phyloP scores from a whole-genome alignment of 1,284 basidiomycete species.

The Marasmius tenuissimus region DNA sequence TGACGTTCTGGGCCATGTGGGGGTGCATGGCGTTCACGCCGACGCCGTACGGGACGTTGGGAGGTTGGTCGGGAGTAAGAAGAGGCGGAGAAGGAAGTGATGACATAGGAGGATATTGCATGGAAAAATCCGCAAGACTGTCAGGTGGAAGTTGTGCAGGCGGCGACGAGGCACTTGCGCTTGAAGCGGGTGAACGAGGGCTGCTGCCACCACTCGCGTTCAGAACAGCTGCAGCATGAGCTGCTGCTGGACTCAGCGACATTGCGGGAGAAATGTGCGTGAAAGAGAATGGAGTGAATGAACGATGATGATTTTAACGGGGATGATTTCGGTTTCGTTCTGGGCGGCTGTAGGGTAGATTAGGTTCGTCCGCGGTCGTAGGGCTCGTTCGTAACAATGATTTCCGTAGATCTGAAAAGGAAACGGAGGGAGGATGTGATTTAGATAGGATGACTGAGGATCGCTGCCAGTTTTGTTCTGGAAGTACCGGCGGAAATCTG shows the following conservation, averaged over 20 bases:
- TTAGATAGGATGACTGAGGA: not conserved
- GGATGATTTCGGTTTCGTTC: not conserved
- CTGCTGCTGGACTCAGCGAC: not conserved
- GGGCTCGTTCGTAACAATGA: not conserved
- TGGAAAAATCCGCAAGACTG: conserved; percentile 22
- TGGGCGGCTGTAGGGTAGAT: conserved; percentile 7
- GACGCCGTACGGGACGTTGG: not conserved
- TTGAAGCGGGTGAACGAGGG: conserved; percentile 8
- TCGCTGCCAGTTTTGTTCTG: not conserved
- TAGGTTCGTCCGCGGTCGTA: not conserved
- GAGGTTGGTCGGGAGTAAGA: not conserved
- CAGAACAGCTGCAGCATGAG: not conserved
- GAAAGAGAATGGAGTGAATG: conserved; percentile 22
- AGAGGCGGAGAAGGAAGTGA: not conserved
- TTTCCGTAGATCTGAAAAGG: not conserved
- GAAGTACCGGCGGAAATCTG: not conserved
- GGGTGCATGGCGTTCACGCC: not conserved
- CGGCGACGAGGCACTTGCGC: conserved; percentile 10
- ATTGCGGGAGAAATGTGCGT: conserved; percentile 8
- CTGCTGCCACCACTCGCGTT: not conserved
- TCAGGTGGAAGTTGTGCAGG: conserved; percentile 22
- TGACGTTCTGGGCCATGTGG: not conserved
- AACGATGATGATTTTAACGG: conserved; percentile 19
- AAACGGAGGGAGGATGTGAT: not conserved
- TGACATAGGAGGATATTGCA: not conserved